Evolutionary conservation across 164 flowering plant species (phyloP), one percentile per base, ranked within the genome.

Genomic region (Euptelea pleiosperma): DNA sequence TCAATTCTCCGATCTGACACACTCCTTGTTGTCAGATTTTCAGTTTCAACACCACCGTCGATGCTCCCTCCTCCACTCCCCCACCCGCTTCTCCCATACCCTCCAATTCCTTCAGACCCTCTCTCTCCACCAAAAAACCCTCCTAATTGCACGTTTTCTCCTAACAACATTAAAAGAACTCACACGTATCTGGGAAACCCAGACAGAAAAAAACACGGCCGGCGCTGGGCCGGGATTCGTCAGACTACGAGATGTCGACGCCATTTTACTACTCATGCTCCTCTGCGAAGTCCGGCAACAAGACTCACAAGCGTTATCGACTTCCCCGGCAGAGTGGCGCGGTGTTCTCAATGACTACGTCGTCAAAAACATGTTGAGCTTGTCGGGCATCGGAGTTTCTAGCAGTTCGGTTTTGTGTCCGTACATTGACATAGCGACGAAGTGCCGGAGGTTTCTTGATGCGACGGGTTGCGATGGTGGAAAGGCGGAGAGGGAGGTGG

Each of bases 31-130:
- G 63, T 52, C 80, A 26, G 67, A 68, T 47, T 45, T 70, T 72
- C 75, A 53, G 73, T 84, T 51, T 75, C 86, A 70, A 55, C 78
- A 35, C 74, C 90, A 55, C 70, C 89, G 85, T 40, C 83, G 84
- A 62, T 43, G 67, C 63, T 11, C 77, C 55, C 67, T 87, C 69
- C 89, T 86, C 66, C 76, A 79, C 63, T 79, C 87, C 56, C 80
- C 86, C 1, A 5, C 64, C 28, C 83, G 68, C 62, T 86, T 87
- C 82, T 46, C 77, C 58, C 78, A 63, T 72, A 70, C 89, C 47
- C 79, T 89, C 69, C 78, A 53, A 68, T 82, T 72, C 81, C 90
- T 89, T 70, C 75, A 77, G 58, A 64, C 88, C 62, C 86, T 89
- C 71, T 78, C 90, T 44, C 80, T 91, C 72, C 74, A 69, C 59